Base-by-base conservation (phyloP, 805 yeast genomes). In the Saturnispora besseyi region DNA sequence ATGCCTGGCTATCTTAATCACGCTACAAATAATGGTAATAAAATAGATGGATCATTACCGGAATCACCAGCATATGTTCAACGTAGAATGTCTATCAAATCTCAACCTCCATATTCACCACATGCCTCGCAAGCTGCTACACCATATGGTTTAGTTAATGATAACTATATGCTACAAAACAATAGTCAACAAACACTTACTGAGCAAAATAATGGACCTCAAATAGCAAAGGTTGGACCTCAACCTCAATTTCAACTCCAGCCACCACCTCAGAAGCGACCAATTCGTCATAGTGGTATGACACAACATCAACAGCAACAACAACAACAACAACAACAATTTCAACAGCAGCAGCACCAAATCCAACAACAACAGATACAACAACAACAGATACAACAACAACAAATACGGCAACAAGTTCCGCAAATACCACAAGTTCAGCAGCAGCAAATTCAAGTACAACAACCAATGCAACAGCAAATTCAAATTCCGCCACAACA, bases 391-490 rank as follows among this genome's bases (percentile, higher is more conserved):
- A 56, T 24, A 8, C 40, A 32, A 11, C 58, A 55, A 13, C 59
- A 51, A 32, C 58, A 53, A 26, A 49, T 49, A 50, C 38, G 40
- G 44, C 29, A 53, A 44, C 49, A 38, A 9, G 45, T 36, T 11
- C 60, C 44, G 18, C 45, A 47, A 36, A 53, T 32, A 21, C 54
- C 42, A 48, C 56, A 44, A 9, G 51, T n/a, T 30, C 51, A 33
- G 15, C 48, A 41, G 15, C 51, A 26, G 4, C 55, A 42, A 21
- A 58, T 42, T 6, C 55, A 45, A 41, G 49, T 26, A 9, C 56
- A 24, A 8, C 51, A 33, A 31, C 47, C 32, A 11, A 41, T 13
- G 13, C 45, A 32, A 21, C 45, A 34, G 18, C 22, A 36, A 36
- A 9, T 26, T 26, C 29, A 26, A 26, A 26, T 26, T 26, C 29